Evolutionary conservation across 495 filamentous ascomycete species (phyloP), one percentile per base, ranked within the genome.

Genomic region (Pyrenula massariospora): DNA sequence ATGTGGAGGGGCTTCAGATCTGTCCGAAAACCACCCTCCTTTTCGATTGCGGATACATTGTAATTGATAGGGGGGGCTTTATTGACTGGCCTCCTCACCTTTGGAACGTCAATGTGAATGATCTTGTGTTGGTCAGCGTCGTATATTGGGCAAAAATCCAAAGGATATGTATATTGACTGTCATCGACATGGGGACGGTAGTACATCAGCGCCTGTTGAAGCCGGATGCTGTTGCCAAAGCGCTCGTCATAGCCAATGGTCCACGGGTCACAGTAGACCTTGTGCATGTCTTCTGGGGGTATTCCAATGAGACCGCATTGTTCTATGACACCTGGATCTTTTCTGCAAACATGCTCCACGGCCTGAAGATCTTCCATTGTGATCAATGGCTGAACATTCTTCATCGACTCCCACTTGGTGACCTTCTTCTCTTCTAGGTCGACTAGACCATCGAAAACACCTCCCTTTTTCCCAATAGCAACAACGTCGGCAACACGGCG

Each of bases 181-280:
- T 91, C 88, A 63, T 96, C 91, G 48, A 85, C 58, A 62, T 91
- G 78, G 15, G 90, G 91, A 22, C 91, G 83, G 68, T 95, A 96
- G 74, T 96, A 96, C 88, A 96, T 95, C 42, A 96, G 73, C 15
- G 90, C 91, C 68, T 96, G 91, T 65, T 96, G 91, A 15, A 96
- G 78, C 56, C 91, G 85, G 24, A 89, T 77, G 31, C 76, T 78
- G 62, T 71, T 91, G 54, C 91, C 91, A 62, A 91, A 92, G 3
- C 91, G 84, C 73, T 94, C 90, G 64, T 96, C 91, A 62, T 89
- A 95, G 20, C 91, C 91, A 70, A 96, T 95, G 12, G 91, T 95
- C 91, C 91, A 96, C 12, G 91, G 86, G 65, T 91, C 87, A 70
- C 89, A 94, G 69, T 93, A 93, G 48, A 95, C 88, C 70, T 92